Evolutionary conservation across 2,329 filamentous ascomycete species (phyloP).

Genomic region (Trichocomaceae sp.): DNA sequence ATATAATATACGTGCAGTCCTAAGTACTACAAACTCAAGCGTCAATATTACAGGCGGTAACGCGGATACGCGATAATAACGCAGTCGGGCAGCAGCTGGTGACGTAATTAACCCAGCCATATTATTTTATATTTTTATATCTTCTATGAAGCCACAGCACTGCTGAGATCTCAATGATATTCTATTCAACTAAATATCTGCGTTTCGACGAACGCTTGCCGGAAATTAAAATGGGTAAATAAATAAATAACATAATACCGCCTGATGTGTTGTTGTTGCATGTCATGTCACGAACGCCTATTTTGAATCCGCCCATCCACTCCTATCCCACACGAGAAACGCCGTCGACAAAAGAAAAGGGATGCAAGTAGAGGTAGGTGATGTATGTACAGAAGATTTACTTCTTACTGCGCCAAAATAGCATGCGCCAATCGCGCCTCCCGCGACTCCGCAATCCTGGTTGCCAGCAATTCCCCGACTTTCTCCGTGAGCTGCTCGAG

Average conservation of each 20-base stretch:
- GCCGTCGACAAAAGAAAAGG: background rate
- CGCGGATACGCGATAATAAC: background rate
- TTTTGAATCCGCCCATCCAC: background rate
- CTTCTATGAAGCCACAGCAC: no score
- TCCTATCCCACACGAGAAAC: background rate
- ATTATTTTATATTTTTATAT: background rate
- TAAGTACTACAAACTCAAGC: no score
- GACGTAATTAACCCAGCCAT: background rate
- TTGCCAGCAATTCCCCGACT: conserved; percentile 38
- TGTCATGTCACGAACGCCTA: background rate
- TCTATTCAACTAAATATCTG: background rate
- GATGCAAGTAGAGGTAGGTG: background rate
- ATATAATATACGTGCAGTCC: no score
- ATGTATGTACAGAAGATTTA: background rate
- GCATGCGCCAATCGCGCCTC: conserved; percentile 35
- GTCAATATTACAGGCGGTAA: background rate
- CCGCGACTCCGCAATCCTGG: conserved; percentile 35
- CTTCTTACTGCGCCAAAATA: conserved; percentile 27
- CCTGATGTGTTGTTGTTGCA: background rate
- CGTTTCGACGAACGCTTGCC: background rate
- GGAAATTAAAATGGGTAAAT: background rate
- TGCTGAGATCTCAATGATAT: background rate
- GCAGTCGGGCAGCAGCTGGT: conserved; percentile 8
- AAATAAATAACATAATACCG: background rate
- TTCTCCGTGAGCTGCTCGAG: conserved; percentile 32